Evolutionary conservation across 78 protist species (phyloP).

Genomic region (Polysphondylium violaceum): DNA sequence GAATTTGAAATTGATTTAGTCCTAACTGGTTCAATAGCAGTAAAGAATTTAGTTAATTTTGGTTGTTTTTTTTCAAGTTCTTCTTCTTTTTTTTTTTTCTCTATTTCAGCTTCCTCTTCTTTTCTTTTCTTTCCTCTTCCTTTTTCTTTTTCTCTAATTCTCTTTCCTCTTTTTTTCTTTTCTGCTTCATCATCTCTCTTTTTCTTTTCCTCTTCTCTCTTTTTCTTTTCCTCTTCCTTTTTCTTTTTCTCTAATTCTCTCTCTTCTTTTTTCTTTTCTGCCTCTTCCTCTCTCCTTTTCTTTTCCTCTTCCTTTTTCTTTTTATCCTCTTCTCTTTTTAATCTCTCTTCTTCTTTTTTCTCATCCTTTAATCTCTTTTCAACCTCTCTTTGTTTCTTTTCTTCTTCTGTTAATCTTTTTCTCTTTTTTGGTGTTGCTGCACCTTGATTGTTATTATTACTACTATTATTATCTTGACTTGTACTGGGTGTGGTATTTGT

Average conservation of each 20-base stretch:
- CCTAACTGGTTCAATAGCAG: constrained; percentile 18
- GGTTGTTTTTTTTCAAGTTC: constrained; percentile 52
- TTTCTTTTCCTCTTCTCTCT: constrained; percentile 3
- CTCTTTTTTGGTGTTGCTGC: background rate
- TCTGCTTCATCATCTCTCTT: constrained; percentile 5
- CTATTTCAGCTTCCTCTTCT: constrained; percentile 8
- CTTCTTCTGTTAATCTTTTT: constrained; percentile 14
- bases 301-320: constrained; percentile 7
- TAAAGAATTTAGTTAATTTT: constrained; percentile 33
- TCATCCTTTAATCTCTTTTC: constrained; percentile 19
- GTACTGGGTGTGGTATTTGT: no score
- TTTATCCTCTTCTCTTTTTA: constrained; percentile 18
- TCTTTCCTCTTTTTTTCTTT: constrained; percentile 8
- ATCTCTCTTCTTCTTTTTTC: constrained; percentile 2
- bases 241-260: constrained; percentile 6
- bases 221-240: background rate
- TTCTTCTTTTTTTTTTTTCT: background rate
- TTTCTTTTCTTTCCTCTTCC: constrained; percentile 7
- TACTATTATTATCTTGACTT: no score
- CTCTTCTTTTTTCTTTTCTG: constrained; percentile 14
- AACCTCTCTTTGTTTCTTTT: constrained; percentile 20
- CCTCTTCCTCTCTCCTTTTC: background rate
- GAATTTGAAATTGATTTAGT: background rate
- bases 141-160: constrained; percentile 25
- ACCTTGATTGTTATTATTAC: no score